phyloP scores from a whole-genome alignment of 192 early-diverging fungal species.

The Coemansia javaensis region DNA sequence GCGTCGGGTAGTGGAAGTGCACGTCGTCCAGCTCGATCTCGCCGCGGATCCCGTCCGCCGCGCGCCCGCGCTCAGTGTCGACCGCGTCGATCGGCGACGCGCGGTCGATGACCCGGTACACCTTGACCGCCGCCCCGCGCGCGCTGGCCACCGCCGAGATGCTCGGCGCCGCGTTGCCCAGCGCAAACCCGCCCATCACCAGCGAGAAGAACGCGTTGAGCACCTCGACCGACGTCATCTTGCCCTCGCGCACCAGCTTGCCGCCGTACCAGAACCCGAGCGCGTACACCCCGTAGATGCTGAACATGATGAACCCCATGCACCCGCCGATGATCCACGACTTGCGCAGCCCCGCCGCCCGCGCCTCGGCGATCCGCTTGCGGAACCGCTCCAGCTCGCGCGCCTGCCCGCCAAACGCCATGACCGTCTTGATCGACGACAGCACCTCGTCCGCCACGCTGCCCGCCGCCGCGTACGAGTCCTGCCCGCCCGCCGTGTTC shows the following conservation, averaged over 20 bases:
- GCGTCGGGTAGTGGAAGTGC: constrained; percentile 78
- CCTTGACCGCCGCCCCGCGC: constrained; percentile 73
- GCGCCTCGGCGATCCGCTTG: constrained; percentile 58
- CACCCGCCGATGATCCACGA: constrained; percentile 58
- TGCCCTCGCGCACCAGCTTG: constrained; percentile 50
- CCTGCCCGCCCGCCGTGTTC: constrained; percentile 51
- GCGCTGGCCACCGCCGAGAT: constrained; percentile 70
- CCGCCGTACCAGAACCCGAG: constrained; percentile 85
- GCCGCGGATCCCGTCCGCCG: constrained; percentile 53
- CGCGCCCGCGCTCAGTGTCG: constrained; percentile 25
- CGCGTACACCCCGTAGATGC: constrained; percentile 71
- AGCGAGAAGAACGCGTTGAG: constrained; percentile 86
- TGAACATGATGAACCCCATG: constrained; percentile 69
- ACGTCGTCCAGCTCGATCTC: constrained; percentile 73
- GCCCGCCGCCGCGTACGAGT: constrained; percentile 78
- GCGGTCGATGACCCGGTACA: constrained; percentile 80
- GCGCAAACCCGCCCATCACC: constrained; percentile 74
- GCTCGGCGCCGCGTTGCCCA: constrained; percentile 68
- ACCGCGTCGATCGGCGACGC: constrained; percentile 69
- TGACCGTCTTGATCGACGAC: constrained; percentile 79
- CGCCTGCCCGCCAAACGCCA: constrained; percentile 74
- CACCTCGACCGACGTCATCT: constrained; percentile 54
- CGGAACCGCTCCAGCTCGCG: constrained; percentile 64
- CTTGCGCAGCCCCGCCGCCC: constrained; percentile 59
- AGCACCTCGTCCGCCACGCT: constrained; percentile 83